phyloP scores from a whole-genome alignment of 805 yeast genomes.

The Wickerhamiella sorbophila region DNA sequence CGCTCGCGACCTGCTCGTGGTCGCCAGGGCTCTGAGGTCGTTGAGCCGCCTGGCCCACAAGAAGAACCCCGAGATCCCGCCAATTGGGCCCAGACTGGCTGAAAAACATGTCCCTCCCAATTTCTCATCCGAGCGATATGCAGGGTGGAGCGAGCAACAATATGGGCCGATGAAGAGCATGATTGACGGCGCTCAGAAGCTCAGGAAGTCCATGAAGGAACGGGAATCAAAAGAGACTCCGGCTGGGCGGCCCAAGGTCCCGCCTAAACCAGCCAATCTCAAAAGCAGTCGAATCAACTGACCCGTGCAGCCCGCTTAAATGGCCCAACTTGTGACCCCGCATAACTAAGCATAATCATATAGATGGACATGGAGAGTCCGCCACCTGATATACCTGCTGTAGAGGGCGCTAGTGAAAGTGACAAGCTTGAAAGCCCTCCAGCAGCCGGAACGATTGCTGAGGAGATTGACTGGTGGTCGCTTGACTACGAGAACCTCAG shows the following conservation, averaged over 20 bases:
- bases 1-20: conserved; percentile 44
- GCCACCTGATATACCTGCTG: no score
- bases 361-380: no score
- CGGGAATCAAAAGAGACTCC: background rate
- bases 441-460: conserved; percentile 1
- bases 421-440: no score
- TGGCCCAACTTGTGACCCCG: no score
- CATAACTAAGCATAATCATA: no score
- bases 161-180: conserved; percentile 6
- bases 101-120: conserved; percentile 6
- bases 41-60: conserved; percentile 6
- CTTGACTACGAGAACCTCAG: conserved; percentile 16
- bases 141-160: conserved; percentile 8
- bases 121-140: conserved; percentile 1
- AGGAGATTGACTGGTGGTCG: conserved; percentile 20
- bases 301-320: no score
- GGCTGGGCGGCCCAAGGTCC: background rate
- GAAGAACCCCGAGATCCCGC: conserved; percentile 1
- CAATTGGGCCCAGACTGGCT: conserved; percentile 7
- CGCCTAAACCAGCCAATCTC: background rate
- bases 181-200: background rate
- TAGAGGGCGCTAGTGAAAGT: no score
- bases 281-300: background rate
- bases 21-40: conserved; percentile 4
- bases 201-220: background rate